phyloP scores from a whole-genome alignment of 2,329 filamentous ascomycete species.

The Botryotinia globosa region DNA sequence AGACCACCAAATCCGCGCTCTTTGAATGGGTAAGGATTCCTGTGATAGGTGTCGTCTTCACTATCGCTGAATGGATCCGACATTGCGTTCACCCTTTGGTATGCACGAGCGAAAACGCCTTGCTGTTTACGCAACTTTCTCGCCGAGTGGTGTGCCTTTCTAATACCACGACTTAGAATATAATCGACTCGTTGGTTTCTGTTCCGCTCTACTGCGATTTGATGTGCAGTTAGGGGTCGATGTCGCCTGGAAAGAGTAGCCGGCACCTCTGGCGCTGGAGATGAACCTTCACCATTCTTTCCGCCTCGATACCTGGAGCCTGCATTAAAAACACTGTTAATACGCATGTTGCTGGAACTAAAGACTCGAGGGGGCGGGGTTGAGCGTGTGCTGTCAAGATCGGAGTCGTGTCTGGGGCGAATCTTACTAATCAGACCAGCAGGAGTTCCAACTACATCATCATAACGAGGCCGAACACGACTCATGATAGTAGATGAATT shows the following conservation, averaged over 20 bases:
- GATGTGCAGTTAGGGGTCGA: constrained; percentile 75
- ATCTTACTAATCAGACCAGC: constrained; percentile 60
- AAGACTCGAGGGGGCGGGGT: constrained; percentile 47
- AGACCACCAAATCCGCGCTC: constrained; percentile 63
- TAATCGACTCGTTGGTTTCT: constrained; percentile 77
- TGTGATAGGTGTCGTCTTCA: constrained; percentile 53
- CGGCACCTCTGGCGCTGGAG: constrained; percentile 53
- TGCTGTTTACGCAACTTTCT: constrained; percentile 61
- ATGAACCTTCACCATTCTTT: constrained; percentile 60
- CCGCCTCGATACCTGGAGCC: constrained; percentile 45
- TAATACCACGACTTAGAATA: constrained; percentile 72
- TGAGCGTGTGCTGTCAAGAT: constrained; percentile 52
- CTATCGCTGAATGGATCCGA: constrained; percentile 59
- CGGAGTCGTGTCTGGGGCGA: constrained; percentile 59
- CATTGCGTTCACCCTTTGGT: constrained; percentile 59
- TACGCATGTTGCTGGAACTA: constrained; percentile 39
- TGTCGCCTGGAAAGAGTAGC: constrained; percentile 53
- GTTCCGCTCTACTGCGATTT: constrained; percentile 77
- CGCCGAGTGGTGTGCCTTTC: constrained; percentile 61
- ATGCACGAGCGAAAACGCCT: constrained; percentile 64
- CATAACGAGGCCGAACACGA: constrained; percentile 62
- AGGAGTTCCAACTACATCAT: constrained; percentile 37
- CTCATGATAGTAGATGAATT: constrained; percentile 51
- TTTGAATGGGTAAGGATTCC: constrained; percentile 43
- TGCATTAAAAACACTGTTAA: constrained; percentile 32